Evolutionary conservation across 1,284 basidiomycete genomes (phyloP), one percentile per base, ranked within the genome.

Genomic region (Binderoboletus segoi): DNA sequence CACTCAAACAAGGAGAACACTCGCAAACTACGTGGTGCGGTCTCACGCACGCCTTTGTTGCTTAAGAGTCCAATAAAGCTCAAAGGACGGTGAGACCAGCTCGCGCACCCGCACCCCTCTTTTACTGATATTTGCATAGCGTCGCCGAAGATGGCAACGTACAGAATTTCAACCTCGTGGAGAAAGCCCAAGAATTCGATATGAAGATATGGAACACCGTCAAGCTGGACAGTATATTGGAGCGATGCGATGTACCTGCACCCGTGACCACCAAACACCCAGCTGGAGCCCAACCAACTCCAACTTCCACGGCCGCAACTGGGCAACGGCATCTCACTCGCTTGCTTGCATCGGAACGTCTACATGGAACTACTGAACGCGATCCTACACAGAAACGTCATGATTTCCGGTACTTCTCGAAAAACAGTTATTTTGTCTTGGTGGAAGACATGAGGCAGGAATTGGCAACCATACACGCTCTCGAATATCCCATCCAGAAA

Each of bases 371-470:
- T 5, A 75, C 73, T 26, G 97, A 99, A 76, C 89, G 96, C 40
- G 97, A 99, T 73, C 88, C 93, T 2, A 87, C 84, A 13, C 91
- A 96, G 51, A 91, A 86, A 56, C 85, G 95, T 46, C 85, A 91
- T 58, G 94, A 96, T 73, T 95, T 86, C 68, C 85, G 85, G 61
- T 99, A 99, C 73, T 99, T 99, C 74, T 77, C 84, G 30, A 86
- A 88, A 53, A 82, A 83, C 47, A 86, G 82, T 54, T 88, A 82
- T 69, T 98, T 93, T 71, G 80, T 98, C 30, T 82, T 99, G 41
- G 85, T 99, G 26, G 96, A 98, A 71, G 97, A 99, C 67, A 84
- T 94, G 57, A 86, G 84, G 8, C 84, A 89, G 58, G 89, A 95
- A 61, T 72, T 90, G 15, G 85, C 89, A 8, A 88, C 90, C 3